Conservation (phyloP, 2,329 filamentous ascomycete genomes). For the Corynespora cassiicola region DNA sequence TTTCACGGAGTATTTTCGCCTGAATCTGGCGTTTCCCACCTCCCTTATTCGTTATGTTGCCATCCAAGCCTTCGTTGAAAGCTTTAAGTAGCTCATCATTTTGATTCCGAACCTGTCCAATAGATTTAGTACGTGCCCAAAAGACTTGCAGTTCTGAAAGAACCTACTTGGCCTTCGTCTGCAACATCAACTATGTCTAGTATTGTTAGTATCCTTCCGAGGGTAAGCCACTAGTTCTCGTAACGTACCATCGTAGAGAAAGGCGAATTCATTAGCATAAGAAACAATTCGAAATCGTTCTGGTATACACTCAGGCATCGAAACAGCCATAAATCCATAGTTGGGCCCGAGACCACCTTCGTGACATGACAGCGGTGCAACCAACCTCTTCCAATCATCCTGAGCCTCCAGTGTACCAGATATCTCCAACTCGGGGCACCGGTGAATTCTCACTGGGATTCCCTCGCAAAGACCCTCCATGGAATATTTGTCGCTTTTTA, state of each 20-base stretch:
- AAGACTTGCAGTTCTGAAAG: no score
- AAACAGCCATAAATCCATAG: slow-evolving; percentile 37
- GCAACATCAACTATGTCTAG: slow-evolving; percentile 1
- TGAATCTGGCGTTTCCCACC: no score
- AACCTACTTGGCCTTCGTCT: neutral
- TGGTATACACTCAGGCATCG: slow-evolving; percentile 48
- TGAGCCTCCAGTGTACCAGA: slow-evolving; percentile 36
- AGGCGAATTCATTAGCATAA: slow-evolving; percentile 51
- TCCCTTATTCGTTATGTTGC: no score
- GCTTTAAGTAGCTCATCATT: slow-evolving; percentile 25
- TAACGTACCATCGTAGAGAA: slow-evolving; percentile 47
- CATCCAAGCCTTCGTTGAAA: slow-evolving; percentile 30
- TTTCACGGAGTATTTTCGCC: slow-evolving; percentile 16
- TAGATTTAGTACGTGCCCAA: no score
- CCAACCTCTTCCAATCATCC: slow-evolving; percentile 40
- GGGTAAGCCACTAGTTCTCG: neutral
- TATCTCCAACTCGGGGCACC: slow-evolving; percentile 28
- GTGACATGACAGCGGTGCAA: slow-evolving; percentile 24
- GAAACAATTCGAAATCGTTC: slow-evolving; percentile 48
- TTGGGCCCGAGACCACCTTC: slow-evolving; percentile 32
- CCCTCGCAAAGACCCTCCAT: slow-evolving; percentile 11
- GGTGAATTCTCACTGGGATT: slow-evolving; percentile 15
- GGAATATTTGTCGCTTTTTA: slow-evolving; percentile 9
- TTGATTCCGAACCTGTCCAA: no score
- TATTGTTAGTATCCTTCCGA: neutral